These are phyloP conservation scores for Aspergillus floridensis DNA, from an alignment of 2,329 filamentous ascomycete genomes.

Conservation along the genomic window DNA sequence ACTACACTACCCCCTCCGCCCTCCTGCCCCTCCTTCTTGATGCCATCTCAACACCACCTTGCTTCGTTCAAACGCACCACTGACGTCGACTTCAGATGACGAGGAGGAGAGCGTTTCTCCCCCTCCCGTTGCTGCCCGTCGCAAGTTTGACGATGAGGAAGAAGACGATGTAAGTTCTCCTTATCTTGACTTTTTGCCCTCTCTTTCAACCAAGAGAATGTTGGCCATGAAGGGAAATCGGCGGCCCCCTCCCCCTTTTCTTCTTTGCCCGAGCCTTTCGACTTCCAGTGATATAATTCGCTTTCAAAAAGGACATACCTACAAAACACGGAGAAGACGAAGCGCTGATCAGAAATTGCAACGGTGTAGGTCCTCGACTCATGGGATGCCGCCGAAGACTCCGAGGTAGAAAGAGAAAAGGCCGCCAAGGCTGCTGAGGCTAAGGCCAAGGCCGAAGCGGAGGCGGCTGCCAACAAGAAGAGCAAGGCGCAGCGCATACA, in stretches of 20 bases:
- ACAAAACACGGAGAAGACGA: background rate
- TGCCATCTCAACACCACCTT: background rate
- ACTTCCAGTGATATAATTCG: no score
- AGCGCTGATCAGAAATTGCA: background rate
- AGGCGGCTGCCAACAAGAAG: slow-evolving; percentile 88
- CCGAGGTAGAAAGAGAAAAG: slow-evolving; percentile 94
- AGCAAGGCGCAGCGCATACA: slow-evolving; percentile 81
- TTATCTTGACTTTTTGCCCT: background rate
- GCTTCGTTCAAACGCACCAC: background rate
- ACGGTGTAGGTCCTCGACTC: slow-evolving; percentile 78
- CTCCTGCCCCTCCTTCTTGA: background rate
- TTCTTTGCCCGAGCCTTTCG: no score
- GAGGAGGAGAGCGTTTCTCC: slow-evolving; percentile 56
- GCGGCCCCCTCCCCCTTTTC: no score
- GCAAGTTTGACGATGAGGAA: slow-evolving; percentile 92
- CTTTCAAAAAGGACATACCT: background rate
- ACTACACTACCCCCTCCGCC: background rate
- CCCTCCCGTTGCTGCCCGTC: slow-evolving; percentile 49
- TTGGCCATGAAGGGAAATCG: no score
- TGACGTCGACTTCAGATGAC: slow-evolving; percentile 39
- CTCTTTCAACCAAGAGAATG: background rate
- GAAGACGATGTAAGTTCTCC: slow-evolving; percentile 67
- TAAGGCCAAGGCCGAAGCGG: slow-evolving; percentile 85
- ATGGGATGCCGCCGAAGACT: slow-evolving; percentile 96
- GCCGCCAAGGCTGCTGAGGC: slow-evolving; percentile 79